A percentile compares a stretch with the other conserved stretches of the same genome.
Evolutionary conservation across 177 flowering plant genomes (phyloP).

Genomic region (Vitis hybrid): DNA sequence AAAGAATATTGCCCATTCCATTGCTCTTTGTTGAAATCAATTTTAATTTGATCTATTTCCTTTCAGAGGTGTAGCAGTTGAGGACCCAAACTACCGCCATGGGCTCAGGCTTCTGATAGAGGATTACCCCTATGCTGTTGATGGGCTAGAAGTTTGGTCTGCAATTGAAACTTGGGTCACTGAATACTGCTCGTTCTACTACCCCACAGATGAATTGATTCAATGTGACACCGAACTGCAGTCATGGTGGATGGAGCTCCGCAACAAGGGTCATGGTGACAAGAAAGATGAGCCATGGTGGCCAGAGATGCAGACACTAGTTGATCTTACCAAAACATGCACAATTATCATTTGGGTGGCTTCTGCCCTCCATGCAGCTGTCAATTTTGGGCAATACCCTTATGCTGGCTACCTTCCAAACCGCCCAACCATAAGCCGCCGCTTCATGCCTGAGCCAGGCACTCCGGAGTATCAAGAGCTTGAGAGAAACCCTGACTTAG

Average conservation of each 20-base stretch:
- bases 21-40: neutral
- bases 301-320: conserved; percentile 52
- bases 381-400: conserved; percentile 85
- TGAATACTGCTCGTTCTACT: conserved; percentile 64
- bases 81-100: conserved; percentile 43
- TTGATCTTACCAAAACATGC: conserved; percentile 53
- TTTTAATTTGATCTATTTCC: neutral
- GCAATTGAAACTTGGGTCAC: conserved; percentile 69
- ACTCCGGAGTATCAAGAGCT: conserved; percentile 63
- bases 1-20: neutral
- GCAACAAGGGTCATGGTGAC: conserved; percentile 79
- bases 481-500: conserved; percentile 48
- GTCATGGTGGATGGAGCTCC: conserved; percentile 80
- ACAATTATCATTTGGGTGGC: conserved; percentile 84
- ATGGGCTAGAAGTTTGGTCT: conserved; percentile 75
- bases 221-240: conserved; percentile 65
- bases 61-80: conserved; percentile 68
- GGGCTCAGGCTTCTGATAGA: conserved; percentile 67
- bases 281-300: conserved; percentile 78
- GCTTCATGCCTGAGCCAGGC: conserved; percentile 83
- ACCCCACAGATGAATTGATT: conserved; percentile 40
- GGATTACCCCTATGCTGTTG: conserved; percentile 82
- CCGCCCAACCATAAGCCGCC: conserved; percentile 83
- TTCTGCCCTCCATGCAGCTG: conserved; percentile 94
- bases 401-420: conserved; percentile 87